Evolutionary conservation across 345 rosid genomes (phyloP), one percentile per base, ranked within the genome.

Genomic region (Microcos paniculata): DNA sequence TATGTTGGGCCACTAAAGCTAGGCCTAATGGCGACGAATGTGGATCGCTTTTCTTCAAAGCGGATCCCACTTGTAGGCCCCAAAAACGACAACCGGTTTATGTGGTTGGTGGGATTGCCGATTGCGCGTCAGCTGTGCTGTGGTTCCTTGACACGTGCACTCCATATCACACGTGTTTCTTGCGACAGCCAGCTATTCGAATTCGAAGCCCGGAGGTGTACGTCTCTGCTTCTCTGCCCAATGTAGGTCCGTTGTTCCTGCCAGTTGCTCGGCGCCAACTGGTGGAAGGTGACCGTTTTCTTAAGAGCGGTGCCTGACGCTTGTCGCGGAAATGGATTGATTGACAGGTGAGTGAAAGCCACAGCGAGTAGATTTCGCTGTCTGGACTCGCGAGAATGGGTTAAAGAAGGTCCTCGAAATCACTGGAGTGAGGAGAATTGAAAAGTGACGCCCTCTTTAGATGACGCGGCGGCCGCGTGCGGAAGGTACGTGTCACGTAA

Each of bases 41-140:
- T 35, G 40, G 40, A 35, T 35, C 40, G 6, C 40, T 35, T 35
- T 35, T 35, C 40, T 35, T 35, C 40, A 35, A 35, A 35, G 40
- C 0, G 40, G 58, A 53, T n/a, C 46, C 69, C 49, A 64, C 66
- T 0, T 0, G 42, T 14, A 31, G 66, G 66, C 16, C 42, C 43
- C 5, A 1, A 21, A 64, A 64, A 40, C 70, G 51, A 64, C 69
- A 64, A 11, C 48, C 59, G 26, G 49, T 64, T 64, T 64, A 64
- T 64, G 21, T 40, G 70, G 70, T 40, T 64, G 26, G 26, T n/a
- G n/a, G n/a, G n/a, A n/a, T n/a, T n/a, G n/a, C n/a, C n/a, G 70
- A 64, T 64, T 64, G 51, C 26, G 28, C 33, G 62, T 38, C 62
- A 12, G 74, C 58, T 35, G 12, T 53, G 21, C 51, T 6, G n/a